A percentile compares a stretch with the other conserved stretches of the same genome.
Conservation (phyloP, 2,329 filamentous ascomycete species). For the Trichoderma citrinoviride region DNA sequence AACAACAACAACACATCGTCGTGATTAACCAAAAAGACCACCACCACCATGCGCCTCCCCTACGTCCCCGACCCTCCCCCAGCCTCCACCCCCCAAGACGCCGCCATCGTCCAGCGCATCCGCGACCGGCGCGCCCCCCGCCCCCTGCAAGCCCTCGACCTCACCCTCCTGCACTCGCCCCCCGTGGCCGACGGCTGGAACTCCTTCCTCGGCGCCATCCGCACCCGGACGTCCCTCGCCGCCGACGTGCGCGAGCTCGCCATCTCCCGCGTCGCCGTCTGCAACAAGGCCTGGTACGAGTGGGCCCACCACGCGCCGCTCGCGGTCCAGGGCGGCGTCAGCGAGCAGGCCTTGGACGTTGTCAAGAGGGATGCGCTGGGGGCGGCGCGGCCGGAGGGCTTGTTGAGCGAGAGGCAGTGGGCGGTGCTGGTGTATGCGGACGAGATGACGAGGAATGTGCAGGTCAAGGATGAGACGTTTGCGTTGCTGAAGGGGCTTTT, state of each 20-base stretch:
- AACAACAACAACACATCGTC: background rate
- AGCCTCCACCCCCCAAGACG: slow-evolving; percentile 45
- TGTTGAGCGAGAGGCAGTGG: slow-evolving; percentile 63
- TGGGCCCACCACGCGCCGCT: slow-evolving; percentile 78
- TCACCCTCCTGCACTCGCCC: slow-evolving; percentile 71
- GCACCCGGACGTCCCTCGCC: slow-evolving; percentile 50
- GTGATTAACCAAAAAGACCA: too few species aligned
- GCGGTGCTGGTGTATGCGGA: slow-evolving; percentile 72
- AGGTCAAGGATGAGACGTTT: slow-evolving; percentile 68
- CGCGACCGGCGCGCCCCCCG: slow-evolving; percentile 64
- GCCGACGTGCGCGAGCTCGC: slow-evolving; percentile 69
- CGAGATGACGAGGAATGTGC: slow-evolving; percentile 75
- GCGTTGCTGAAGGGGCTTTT: slow-evolving; percentile 59
- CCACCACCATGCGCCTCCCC: slow-evolving; percentile 59
- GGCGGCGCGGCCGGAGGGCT: slow-evolving; percentile 32
- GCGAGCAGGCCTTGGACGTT: slow-evolving; percentile 47
- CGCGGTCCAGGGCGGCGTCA: slow-evolving; percentile 56
- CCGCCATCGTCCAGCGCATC: slow-evolving; percentile 62
- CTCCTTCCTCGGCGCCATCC: slow-evolving; percentile 62
- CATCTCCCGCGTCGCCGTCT: slow-evolving; percentile 75
- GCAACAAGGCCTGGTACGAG: slow-evolving; percentile 82
- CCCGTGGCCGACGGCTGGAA: slow-evolving; percentile 76
- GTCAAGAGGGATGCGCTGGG: slow-evolving; percentile 38
- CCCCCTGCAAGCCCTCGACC: slow-evolving; percentile 71
- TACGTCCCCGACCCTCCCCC: slow-evolving; percentile 57